Conservation (phyloP, 768 basidiomycete species). For the Hemileccinum rubropunctum region DNA sequence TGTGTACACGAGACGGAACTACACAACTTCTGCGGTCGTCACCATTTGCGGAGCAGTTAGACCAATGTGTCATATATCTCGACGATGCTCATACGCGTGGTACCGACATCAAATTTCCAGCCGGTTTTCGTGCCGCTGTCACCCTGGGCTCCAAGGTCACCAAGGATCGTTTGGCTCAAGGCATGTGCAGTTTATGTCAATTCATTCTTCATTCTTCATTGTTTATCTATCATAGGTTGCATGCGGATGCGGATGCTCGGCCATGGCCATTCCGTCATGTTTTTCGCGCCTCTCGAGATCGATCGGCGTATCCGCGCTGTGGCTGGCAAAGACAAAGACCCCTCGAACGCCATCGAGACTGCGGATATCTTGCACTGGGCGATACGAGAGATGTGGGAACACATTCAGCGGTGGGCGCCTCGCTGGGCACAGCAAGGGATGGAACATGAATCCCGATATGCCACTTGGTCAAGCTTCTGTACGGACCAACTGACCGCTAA, state of each 20-base stretch:
- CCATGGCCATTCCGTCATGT: slow-evolving; percentile 43
- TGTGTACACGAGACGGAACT: too few species aligned
- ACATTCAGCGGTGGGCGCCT: slow-evolving; percentile 36
- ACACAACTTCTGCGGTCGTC: too few species aligned
- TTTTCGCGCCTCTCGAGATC: slow-evolving; percentile 46
- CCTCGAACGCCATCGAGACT: slow-evolving; percentile 8
- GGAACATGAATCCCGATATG: slow-evolving; percentile 29
- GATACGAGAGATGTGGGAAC: slow-evolving; percentile 41
- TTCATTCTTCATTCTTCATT: too few species aligned
- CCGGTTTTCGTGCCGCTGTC: neutral
- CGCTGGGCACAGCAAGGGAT: slow-evolving; percentile 44
- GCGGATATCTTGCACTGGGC: slow-evolving; percentile 42
- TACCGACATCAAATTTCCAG: slow-evolving; percentile 12
- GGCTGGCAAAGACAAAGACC: slow-evolving; percentile 2
- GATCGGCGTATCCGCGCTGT: slow-evolving; percentile 35
- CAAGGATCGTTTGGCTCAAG: slow-evolving; percentile 12
- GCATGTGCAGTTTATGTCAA: neutral
- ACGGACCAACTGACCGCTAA: neutral
- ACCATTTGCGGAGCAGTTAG: too few species aligned
- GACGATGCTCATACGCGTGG: slow-evolving; percentile 13
- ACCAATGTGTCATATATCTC: slow-evolving; percentile 5
- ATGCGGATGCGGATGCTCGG: slow-evolving; percentile 53
- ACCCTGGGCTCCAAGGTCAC: slow-evolving; percentile 9
- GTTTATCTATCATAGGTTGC: slow-evolving; percentile 34
- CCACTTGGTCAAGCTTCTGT: slow-evolving; percentile 16